Evolutionary conservation across 108 stramenopile species (phyloP).

Genomic region (Skeletonema menzelii): DNA sequence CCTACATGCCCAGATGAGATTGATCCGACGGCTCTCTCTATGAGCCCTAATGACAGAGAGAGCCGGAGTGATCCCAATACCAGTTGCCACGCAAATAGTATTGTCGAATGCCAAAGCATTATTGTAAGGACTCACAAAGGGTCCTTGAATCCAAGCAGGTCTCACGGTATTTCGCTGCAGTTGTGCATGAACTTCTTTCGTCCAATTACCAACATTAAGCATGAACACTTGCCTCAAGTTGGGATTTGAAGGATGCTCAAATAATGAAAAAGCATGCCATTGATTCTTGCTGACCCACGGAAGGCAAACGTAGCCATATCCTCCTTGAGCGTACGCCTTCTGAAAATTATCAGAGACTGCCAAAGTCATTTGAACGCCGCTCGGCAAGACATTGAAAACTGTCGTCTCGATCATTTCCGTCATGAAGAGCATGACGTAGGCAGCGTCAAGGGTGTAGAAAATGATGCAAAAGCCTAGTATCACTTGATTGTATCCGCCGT

Average conservation of each 20-base stretch:
- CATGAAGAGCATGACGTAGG: conserved; percentile 49
- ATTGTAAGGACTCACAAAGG: conserved; percentile 54
- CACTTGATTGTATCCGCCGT: conserved; percentile 49
- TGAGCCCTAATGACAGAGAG: conserved; percentile 45
- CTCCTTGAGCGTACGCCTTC: conserved; percentile 23
- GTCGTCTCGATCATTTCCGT: conserved; percentile 56
- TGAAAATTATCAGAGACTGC: conserved; percentile 42
- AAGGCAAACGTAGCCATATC: conserved; percentile 49
- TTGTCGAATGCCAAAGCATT: conserved; percentile 49
- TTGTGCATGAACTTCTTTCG: conserved; percentile 34
- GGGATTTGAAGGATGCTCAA: conserved; percentile 45
- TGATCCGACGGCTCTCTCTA: conserved; percentile 43
- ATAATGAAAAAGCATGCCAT: conserved; percentile 58
- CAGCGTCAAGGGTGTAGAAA: conserved; percentile 42
- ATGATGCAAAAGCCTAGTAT: conserved; percentile 44
- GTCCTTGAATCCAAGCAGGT: conserved; percentile 53
- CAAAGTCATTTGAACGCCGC: conserved; percentile 38
- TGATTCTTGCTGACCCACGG: conserved; percentile 50
- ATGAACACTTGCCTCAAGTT: conserved; percentile 48
- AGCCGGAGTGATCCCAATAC: conserved; percentile 58
- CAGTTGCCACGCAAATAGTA: conserved; percentile 46
- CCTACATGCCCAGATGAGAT: conserved; percentile 53
- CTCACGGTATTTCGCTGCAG: conserved; percentile 40
- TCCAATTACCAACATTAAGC: conserved; percentile 55
- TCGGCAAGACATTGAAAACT: conserved; percentile 29